Evolutionary conservation across 768 basidiomycete species (phyloP).

Genomic region (Scleroderma citrinum): DNA sequence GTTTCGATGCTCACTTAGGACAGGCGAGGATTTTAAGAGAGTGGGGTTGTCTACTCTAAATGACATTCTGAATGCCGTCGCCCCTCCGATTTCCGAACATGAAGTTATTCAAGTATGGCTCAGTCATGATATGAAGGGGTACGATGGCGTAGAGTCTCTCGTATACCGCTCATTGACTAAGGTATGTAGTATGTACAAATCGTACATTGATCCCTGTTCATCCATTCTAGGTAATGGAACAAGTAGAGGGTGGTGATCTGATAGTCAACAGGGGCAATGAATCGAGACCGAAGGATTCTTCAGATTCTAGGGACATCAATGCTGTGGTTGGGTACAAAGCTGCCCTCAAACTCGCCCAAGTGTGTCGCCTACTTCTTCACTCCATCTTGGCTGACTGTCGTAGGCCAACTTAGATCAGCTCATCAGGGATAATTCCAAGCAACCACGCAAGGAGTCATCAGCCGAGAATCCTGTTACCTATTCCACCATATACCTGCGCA

Average conservation of each 20-base stretch:
- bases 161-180: slow-evolving; percentile 82
- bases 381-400: slow-evolving; percentile 2
- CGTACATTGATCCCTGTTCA: slow-evolving; percentile 2
- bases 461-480: slow-evolving; percentile 65
- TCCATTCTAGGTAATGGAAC: slow-evolving; percentile 73
- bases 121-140: slow-evolving; percentile 94
- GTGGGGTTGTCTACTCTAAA: slow-evolving; percentile 85
- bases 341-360: slow-evolving; percentile 82
- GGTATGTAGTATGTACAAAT: slow-evolving; percentile 40
- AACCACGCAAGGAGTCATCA: slow-evolving; percentile 23
- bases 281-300: slow-evolving; percentile 57
- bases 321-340: slow-evolving; percentile 79
- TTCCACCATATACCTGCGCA: slow-evolving; percentile 86
- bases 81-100: slow-evolving; percentile 96
- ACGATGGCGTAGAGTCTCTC: slow-evolving; percentile 91
- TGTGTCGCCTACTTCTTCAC: slow-evolving; percentile 22
- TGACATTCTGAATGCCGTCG: slow-evolving; percentile 92
- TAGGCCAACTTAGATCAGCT: slow-evolving; percentile 77
- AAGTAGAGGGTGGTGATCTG: slow-evolving; percentile 89
- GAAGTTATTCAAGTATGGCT: slow-evolving; percentile 97
- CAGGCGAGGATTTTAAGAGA: slow-evolving; percentile 86
- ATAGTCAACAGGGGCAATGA: slow-evolving; percentile 81
- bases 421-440: slow-evolving; percentile 53
- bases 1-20: slow-evolving; percentile 4
- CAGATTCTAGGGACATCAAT: slow-evolving; percentile 62